Evolutionary conservation across 2,329 filamentous ascomycete species (phyloP).

Genomic region (Calonectria pauciramosa): DNA sequence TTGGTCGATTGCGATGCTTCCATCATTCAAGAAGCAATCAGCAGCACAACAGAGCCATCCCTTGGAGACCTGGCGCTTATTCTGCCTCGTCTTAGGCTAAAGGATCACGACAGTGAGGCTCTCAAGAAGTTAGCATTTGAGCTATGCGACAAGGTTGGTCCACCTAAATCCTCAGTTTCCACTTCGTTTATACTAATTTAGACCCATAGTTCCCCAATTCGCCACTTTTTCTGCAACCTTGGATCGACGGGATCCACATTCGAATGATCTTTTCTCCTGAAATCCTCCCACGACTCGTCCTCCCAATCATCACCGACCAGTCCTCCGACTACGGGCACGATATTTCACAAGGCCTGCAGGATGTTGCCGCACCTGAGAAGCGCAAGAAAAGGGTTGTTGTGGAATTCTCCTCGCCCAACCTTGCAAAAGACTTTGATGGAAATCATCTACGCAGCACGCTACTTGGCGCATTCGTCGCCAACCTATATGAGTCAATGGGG

Average conservation of each 20-base stretch:
- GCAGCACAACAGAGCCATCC: conserved; percentile 27
- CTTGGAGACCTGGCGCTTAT: conserved; percentile 31
- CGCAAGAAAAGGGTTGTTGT: conserved; percentile 64
- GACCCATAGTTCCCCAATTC: conserved; percentile 22
- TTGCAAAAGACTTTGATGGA: conserved; percentile 82
- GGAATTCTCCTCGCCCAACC: conserved; percentile 83
- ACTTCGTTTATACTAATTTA: not conserved
- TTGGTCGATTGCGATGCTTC: conserved; percentile 26
- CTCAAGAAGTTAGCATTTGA: conserved; percentile 26
- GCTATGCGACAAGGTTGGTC: conserved; percentile 18
- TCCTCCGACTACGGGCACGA: conserved; percentile 22
- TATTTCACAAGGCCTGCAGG: conserved; percentile 12
- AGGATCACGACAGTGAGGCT: conserved; percentile 19
- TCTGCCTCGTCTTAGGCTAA: conserved; percentile 28
- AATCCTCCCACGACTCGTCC: conserved; percentile 23
- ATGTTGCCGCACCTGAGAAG: not conserved
- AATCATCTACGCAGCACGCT: conserved; percentile 83
- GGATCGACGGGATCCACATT: conserved; percentile 32
- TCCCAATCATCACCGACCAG: conserved; percentile 30
- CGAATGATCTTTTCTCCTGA: conserved; percentile 29
- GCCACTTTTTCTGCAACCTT: conserved; percentile 24
- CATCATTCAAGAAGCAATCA: conserved; percentile 31
- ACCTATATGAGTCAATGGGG: conserved; percentile 73
- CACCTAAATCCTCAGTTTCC: not conserved
- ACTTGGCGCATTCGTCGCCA: conserved; percentile 77